A percentile compares a stretch with the other conserved stretches of the same genome.
phyloP scores from a whole-genome alignment of 83 land plant species.

The Picea abies region DNA sequence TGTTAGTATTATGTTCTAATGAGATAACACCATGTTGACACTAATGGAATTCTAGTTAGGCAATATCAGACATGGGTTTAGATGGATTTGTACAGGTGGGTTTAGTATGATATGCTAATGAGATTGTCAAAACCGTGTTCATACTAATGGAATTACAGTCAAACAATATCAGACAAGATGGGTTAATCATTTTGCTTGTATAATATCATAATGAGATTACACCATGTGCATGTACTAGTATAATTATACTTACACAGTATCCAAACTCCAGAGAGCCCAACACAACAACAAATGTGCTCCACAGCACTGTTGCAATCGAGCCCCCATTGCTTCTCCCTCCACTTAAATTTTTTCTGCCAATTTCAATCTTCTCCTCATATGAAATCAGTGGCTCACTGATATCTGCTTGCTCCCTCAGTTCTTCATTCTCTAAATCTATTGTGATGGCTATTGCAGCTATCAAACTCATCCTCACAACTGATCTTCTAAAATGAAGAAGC shows the following conservation, averaged over 20 bases:
- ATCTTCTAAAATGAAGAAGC: too few species aligned
- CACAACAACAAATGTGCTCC: slow-evolving; percentile 62
- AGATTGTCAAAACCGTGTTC: too few species aligned
- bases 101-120: too few species aligned
- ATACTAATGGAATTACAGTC: too few species aligned
- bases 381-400: background rate
- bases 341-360: background rate
- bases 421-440: slow-evolving; percentile 2
- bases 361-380: background rate
- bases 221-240: too few species aligned
- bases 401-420: background rate
- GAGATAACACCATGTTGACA: too few species aligned
- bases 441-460: background rate
- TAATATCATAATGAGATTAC: too few species aligned
- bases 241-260: slow-evolving; percentile 42
- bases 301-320: background rate
- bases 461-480: too few species aligned
- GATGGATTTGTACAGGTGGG: background rate
- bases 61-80: background rate
- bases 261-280: slow-evolving; percentile 62
- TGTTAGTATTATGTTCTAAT: too few species aligned
- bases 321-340: background rate
- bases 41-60: too few species aligned
- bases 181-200: too few species aligned
- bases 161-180: too few species aligned